Percentiles rank a stretch among this genome's conserved stretches.
Conservation (phyloP, 305 asterid species). For the Euphrasia arctica region DNA sequence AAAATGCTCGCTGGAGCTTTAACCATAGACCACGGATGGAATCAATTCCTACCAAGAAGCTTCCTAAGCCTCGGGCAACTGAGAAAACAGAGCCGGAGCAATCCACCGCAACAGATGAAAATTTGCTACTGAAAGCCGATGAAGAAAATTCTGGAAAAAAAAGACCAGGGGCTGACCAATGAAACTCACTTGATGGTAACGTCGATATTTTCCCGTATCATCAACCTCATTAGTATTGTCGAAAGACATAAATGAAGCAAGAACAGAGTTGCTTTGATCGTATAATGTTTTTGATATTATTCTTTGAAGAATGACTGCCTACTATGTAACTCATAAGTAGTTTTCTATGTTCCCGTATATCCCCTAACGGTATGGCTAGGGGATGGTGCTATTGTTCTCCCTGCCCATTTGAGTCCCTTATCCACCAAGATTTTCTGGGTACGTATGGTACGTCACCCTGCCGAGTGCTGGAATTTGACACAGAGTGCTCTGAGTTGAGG, state of each 20-base stretch:
- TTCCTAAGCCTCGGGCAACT: conserved; percentile 36
- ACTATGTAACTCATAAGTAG: conserved; percentile 4
- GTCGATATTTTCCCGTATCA: conserved; percentile 18
- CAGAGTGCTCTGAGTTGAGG: background rate
- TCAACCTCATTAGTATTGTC: conserved; percentile 24
- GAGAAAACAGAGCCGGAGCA: conserved; percentile 15
- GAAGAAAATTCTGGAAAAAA: conserved; percentile 26
- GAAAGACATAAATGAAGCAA: conserved; percentile 31
- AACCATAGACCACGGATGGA: conserved; percentile 51
- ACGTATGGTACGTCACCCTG: too few species aligned
- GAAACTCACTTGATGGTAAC: conserved; percentile 1
- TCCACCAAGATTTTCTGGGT: background rate
- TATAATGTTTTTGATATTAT: background rate
- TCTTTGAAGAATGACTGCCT: conserved; percentile 9
- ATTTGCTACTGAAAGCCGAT: conserved; percentile 20
- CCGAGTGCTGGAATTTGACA: background rate
- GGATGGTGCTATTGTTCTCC: background rate
- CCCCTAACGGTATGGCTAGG: background rate
- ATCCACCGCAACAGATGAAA: conserved; percentile 8
- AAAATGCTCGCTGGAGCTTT: conserved; percentile 81
- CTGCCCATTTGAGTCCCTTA: background rate
- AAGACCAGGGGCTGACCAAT: conserved; percentile 1
- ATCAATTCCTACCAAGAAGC: conserved; percentile 35
- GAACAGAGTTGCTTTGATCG: conserved; percentile 23
- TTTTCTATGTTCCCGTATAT: background rate